Evolutionary conservation across 257 asterid genomes (phyloP).

Genomic region (Solanum megistacrolobum): DNA sequence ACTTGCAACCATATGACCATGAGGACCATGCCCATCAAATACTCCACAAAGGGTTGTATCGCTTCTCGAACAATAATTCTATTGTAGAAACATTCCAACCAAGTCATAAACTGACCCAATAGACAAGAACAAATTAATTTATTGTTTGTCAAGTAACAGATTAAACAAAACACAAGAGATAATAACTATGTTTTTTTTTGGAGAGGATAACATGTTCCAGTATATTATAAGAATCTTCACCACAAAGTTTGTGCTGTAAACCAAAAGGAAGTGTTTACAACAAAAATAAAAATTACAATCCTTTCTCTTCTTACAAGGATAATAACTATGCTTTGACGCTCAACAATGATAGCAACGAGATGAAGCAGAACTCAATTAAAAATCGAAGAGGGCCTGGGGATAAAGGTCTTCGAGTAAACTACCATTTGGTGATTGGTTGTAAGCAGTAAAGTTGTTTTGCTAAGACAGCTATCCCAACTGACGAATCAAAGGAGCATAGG

Average conservation of each 20-base stretch:
- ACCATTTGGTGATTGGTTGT: background rate
- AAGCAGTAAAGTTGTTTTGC: background rate
- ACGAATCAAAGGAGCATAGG: background rate
- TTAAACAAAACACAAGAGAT: background rate
- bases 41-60: conserved; percentile 73
- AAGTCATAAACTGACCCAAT: conserved; percentile 64
- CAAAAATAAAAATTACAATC: background rate
- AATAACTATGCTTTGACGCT: background rate
- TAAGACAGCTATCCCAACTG: background rate
- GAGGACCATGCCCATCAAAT: conserved; percentile 95
- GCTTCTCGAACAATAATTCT: conserved; percentile 62
- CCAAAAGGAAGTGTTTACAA: background rate
- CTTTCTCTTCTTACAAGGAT: background rate
- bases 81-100: conserved; percentile 51
- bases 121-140: conserved; percentile 20
- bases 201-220: background rate
- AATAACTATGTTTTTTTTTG: background rate
- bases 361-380: background rate
- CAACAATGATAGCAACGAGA: background rate
- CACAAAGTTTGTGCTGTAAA: background rate
- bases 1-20: conserved; percentile 92
- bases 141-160: conserved; percentile 9
- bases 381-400: background rate
- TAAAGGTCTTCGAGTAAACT: background rate
- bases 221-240: background rate